These are phyloP conservation scores for Decorospora gaudefroyi DNA, from an alignment of 2,329 filamentous ascomycete genomes.

Conservation along the genomic window DNA sequence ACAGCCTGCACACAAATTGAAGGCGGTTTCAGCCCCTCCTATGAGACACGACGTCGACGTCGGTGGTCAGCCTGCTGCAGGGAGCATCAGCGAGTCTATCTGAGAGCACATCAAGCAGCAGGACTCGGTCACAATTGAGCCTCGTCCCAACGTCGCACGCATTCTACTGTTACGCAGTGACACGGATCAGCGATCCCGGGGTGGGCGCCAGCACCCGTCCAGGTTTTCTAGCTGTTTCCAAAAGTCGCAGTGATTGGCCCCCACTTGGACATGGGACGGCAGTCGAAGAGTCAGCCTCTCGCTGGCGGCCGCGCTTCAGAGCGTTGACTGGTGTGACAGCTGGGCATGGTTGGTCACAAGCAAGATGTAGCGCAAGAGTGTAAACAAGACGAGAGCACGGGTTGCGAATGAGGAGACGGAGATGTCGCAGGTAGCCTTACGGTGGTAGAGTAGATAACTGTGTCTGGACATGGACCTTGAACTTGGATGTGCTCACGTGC, in stretches of 20 bases:
- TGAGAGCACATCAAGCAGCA: not conserved
- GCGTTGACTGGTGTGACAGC: conserved; percentile 36
- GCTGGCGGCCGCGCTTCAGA: conserved; percentile 27
- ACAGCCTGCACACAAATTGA: conserved; percentile 7
- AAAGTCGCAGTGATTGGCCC: conserved; percentile 37
- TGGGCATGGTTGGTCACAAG: conserved; percentile 6
- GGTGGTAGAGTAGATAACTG: conserved; percentile 4
- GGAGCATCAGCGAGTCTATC: not conserved
- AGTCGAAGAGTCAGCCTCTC: conserved; percentile 16
- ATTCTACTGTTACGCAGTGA: conserved; percentile 20
- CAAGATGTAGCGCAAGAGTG: conserved; percentile 4
- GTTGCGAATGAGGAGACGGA: conserved; percentile 7
- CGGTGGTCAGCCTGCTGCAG: too few species aligned
- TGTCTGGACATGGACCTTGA: too few species aligned
- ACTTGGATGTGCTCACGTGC: conserved; percentile 23
- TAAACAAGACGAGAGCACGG: conserved; percentile 6
- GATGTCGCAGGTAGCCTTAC: conserved; percentile 4
- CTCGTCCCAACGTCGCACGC: conserved; percentile 1
- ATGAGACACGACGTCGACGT: too few species aligned
- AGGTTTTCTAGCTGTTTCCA: conserved; percentile 45
- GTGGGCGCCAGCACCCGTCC: conserved; percentile 19
- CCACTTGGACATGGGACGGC: conserved; percentile 14
- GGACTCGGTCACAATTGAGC: too few species aligned
- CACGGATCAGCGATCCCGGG: conserved; percentile 32
- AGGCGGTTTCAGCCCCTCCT: not conserved